Conservation (phyloP, 2,329 filamentous ascomycete species). For the Sporothrix euskadiensis region DNA sequence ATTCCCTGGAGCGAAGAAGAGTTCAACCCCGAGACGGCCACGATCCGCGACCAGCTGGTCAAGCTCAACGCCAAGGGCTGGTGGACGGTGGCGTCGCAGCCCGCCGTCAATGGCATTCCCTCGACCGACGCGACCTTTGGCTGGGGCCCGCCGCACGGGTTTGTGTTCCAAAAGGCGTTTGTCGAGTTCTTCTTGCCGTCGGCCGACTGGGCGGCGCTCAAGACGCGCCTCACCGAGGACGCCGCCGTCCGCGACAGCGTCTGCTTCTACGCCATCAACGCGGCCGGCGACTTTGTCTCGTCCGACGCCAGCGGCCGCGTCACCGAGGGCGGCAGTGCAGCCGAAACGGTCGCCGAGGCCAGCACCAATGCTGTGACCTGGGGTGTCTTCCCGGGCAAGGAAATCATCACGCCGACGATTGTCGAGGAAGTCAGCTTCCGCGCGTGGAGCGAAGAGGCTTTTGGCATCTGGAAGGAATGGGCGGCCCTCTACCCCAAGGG, state of each 20-base stretch:
- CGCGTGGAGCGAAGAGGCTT: conserved; percentile 95
- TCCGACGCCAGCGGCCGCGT: conserved; percentile 53
- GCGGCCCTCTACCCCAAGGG: conserved; percentile 78
- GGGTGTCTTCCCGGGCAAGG: conserved; percentile 98
- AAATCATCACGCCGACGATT: conserved; percentile 97
- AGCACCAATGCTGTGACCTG: conserved; percentile 94
- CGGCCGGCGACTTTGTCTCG: conserved; percentile 73
- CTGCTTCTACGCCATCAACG: conserved; percentile 86
- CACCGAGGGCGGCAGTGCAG: conserved; percentile 33
- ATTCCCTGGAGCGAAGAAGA: conserved; percentile 95
- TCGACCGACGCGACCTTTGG: conserved; percentile 80
- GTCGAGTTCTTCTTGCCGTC: conserved; percentile 90
- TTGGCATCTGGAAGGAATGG: conserved; percentile 95
- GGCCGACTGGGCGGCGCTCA: conserved; percentile 69
- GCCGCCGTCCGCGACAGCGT: conserved; percentile 65
- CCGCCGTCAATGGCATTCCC: conserved; percentile 81
- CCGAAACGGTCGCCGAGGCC: conserved; percentile 39
- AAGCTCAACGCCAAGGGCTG: conserved; percentile 78
- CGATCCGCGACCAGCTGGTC: conserved; percentile 75
- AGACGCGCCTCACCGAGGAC: conserved; percentile 56
- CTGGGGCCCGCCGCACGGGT: conserved; percentile 90
- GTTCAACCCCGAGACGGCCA: conserved; percentile 77
- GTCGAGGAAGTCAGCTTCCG: conserved; percentile 97
- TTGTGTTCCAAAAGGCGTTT: conserved; percentile 97
- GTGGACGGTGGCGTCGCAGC: conserved; percentile 97